These are phyloP conservation scores for Prunus davidiana DNA, from an alignment of 306 rosid species.

Conservation along the genomic window DNA sequence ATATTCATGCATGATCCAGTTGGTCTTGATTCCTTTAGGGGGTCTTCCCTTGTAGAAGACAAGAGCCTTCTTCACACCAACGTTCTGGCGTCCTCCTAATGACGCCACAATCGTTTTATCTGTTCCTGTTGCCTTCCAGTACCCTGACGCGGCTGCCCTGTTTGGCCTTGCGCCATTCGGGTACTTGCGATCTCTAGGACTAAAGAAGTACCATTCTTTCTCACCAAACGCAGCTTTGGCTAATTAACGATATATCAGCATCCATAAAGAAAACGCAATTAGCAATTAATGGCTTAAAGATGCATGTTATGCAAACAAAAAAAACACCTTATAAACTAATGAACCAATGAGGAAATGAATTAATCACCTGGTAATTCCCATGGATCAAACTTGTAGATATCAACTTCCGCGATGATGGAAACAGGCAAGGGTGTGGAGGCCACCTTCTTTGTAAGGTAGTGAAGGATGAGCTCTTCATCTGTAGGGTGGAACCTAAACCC, in stretches of 20 bases:
- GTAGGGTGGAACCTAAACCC: slow-evolving; percentile 6
- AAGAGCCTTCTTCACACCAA: slow-evolving; percentile 6
- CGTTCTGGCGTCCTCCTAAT: neutral
- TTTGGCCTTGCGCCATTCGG: slow-evolving; percentile 67
- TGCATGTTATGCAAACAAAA: too few species aligned
- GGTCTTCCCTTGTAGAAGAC: slow-evolving; percentile 8
- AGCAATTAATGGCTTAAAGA: neutral
- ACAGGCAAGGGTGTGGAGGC: neutral
- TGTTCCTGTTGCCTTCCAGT: slow-evolving; percentile 2
- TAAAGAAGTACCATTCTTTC: slow-evolving; percentile 75
- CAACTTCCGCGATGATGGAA: neutral
- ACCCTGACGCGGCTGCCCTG: slow-evolving; percentile 45
- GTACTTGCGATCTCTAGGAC: slow-evolving; percentile 56
- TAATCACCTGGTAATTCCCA: neutral
- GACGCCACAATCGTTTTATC: slow-evolving; percentile 1
- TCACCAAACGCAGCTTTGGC: slow-evolving; percentile 37
- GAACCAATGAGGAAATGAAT: neutral
- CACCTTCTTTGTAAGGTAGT: slow-evolving; percentile 2
- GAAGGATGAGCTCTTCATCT: slow-evolving; percentile 5
- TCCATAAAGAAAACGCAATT: neutral
- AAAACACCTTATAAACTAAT: neutral
- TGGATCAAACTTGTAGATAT: slow-evolving; percentile 4
- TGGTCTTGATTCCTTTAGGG: neutral
- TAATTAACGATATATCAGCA: neutral
- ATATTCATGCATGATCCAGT: slow-evolving; percentile 5